These are phyloP conservation scores for Leucocoprinus birnbaumii DNA, from an alignment of 768 basidiomycete genomes.

Conservation along the genomic window DNA sequence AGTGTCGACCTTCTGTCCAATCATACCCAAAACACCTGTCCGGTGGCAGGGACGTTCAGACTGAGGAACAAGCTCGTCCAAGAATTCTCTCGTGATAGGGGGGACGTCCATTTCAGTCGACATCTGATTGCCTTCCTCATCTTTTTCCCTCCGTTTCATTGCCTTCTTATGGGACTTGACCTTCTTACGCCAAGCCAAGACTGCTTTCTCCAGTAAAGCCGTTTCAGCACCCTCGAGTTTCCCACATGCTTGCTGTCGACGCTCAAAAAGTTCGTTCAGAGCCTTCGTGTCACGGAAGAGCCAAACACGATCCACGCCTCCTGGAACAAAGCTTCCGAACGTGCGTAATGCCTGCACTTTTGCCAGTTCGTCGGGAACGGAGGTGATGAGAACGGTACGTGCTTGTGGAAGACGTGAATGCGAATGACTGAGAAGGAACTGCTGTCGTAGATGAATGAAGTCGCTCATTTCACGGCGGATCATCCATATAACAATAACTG, in stretches of 20 bases:
- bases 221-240: conserved; percentile 60
- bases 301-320: conserved; percentile 69
- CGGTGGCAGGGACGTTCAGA: conserved; percentile 50
- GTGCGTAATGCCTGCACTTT: conserved; percentile 44
- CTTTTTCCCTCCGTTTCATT: conserved; percentile 22
- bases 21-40: conserved; percentile 43
- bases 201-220: conserved; percentile 39
- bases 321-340: conserved; percentile 64
- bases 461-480: conserved; percentile 56
- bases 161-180: conserved; percentile 31
- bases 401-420: conserved; percentile 64
- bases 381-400: conserved; percentile 65
- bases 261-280: conserved; percentile 39
- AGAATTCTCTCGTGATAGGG: conserved; percentile 26
- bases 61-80: conserved; percentile 52
- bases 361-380: conserved; percentile 52
- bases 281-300: conserved; percentile 51
- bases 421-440: conserved; percentile 55
- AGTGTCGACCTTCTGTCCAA: conserved; percentile 65
- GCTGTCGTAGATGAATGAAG: conserved; percentile 53
- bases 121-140: conserved; percentile 23
- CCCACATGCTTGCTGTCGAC: conserved; percentile 41
- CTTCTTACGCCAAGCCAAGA: conserved; percentile 37
- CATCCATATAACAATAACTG: conserved; percentile 60
- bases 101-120: conserved; percentile 18